Evolutionary conservation across 2,329 filamentous ascomycete species (phyloP), one percentile per base, ranked within the genome.

Genomic region (Penicillium sp.): DNA sequence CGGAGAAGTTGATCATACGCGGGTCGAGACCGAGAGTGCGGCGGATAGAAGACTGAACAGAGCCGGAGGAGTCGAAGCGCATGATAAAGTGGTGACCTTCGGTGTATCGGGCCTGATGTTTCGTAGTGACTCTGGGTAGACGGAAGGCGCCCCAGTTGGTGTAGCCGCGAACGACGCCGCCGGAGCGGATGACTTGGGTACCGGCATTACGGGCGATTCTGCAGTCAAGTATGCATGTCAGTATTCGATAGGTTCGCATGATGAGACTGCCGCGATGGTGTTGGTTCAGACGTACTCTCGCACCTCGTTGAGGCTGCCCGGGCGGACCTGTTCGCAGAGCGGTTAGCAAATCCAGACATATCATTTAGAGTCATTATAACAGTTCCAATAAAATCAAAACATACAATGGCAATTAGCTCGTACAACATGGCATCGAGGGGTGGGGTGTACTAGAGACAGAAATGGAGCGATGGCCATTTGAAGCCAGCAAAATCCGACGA

Each of bases 21-120:
- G 94, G 93, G 78, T 99, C 94, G 66, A 96, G 82, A 50, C 86
- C 84, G 65, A 99, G 82, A 19, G 90, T 93, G 60, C 83, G 83
- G 61, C 88, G 84, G 41, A 99, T 84, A 43, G 86, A 82, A 64
- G 89, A 80, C 77, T 97, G 93, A 8, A 90, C 88, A 50, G 81
- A 76, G 8, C 87, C 85, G 59, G 87, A 89, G 56, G 89, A 80
- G 75, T 99, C 94, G 82, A 96, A 99, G 68, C 94, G 90, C 89
- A 99, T 90, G 71, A 96, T 89, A 77, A 99, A 99, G 83, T 99
- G 96, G 81, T 97, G 93, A 55, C 94, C 94, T 67, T 87, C 84
- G 64, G 85, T 85, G 83, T 97, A 89, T 65, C 86, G 87, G 67
- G 89, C 86, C 78, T 97, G 92, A 77, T 95, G 88, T 72, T 89